These are phyloP conservation scores for Cercophora samala DNA, from an alignment of 495 filamentous ascomycete genomes.

Conservation along the genomic window DNA sequence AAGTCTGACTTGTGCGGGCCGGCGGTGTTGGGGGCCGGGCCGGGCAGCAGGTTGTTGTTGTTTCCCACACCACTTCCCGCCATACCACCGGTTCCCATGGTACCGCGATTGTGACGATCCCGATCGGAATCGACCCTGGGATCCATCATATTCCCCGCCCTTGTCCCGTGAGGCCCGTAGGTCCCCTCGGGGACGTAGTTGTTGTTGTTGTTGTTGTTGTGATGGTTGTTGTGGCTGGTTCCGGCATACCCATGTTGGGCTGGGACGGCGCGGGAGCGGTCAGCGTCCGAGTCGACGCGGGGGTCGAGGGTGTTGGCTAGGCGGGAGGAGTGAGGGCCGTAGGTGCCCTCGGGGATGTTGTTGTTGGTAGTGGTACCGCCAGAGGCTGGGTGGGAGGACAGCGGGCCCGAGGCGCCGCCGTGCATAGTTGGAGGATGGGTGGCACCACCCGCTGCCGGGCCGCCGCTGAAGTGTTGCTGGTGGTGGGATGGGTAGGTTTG, in stretches of 20 bases:
- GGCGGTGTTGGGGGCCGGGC: conserved; percentile 39
- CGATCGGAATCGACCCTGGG: not conserved
- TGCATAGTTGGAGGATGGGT: conserved; percentile 3
- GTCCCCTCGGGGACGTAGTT: not conserved
- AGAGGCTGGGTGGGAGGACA: conserved; percentile 11
- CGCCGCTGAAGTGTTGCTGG: conserved; percentile 2
- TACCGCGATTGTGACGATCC: not conserved
- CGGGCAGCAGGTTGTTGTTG: conserved; percentile 21
- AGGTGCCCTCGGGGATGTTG: conserved; percentile 36
- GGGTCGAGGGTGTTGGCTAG: conserved; percentile 48
- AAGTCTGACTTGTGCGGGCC: conserved; percentile 51
- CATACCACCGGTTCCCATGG: too few species aligned
- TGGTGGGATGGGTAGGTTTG: too few species aligned
- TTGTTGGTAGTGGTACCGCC: too few species aligned
- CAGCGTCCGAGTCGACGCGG: conserved; percentile 28
- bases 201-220: too few species aligned
- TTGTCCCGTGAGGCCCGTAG: not conserved
- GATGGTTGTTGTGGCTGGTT: too few species aligned
- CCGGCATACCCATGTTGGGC: not conserved
- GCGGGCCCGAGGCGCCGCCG: conserved; percentile 1
- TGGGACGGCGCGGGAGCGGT: conserved; percentile 9
- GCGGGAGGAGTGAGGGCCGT: conserved; percentile 37
- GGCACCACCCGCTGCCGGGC: not conserved
- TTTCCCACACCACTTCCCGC: not conserved
- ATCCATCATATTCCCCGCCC: not conserved